Evolutionary conservation across 108 stramenopile species (phyloP).

Genomic region (Discostella stelligeroides): DNA sequence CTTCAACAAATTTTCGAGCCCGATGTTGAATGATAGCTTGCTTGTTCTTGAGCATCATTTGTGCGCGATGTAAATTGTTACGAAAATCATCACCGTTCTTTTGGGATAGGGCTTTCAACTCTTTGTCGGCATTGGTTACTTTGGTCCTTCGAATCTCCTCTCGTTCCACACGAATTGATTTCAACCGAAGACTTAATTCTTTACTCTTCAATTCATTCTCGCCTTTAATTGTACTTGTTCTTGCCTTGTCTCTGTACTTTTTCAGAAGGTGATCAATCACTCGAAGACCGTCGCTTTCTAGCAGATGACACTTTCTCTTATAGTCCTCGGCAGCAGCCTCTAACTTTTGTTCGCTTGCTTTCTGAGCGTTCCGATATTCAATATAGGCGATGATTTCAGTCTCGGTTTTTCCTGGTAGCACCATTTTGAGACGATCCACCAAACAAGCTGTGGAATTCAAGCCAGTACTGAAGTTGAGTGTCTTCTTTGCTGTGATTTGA

Average conservation of each 20-base stretch:
- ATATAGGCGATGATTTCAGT: too few relatives aligned
- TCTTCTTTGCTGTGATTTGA: slow-evolving; percentile 7
- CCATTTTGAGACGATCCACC: slow-evolving; percentile 5
- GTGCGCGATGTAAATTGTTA: slow-evolving; percentile 4
- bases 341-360: too few relatives aligned
- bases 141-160: slow-evolving; percentile 11
- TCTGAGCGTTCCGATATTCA: too few relatives aligned
- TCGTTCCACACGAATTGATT: slow-evolving; percentile 7
- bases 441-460: neutral
- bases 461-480: neutral
- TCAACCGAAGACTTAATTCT: slow-evolving; percentile 9
- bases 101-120: slow-evolving; percentile 11
- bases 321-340: neutral
- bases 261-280: slow-evolving; percentile 13
- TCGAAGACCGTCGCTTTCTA: slow-evolving; percentile 5
- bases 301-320: slow-evolving; percentile 8
- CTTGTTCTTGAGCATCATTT: slow-evolving; percentile 7
- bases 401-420: neutral
- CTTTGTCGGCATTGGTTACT: too few relatives aligned
- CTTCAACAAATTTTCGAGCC: neutral
- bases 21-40: slow-evolving; percentile 19
- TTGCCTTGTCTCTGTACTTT: neutral
- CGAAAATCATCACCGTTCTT: neutral
- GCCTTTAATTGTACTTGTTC: slow-evolving; percentile 4
- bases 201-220: slow-evolving; percentile 2